phyloP scores from a whole-genome alignment of 2,329 filamentous ascomycete genomes.

The Talaromyces sp. region DNA sequence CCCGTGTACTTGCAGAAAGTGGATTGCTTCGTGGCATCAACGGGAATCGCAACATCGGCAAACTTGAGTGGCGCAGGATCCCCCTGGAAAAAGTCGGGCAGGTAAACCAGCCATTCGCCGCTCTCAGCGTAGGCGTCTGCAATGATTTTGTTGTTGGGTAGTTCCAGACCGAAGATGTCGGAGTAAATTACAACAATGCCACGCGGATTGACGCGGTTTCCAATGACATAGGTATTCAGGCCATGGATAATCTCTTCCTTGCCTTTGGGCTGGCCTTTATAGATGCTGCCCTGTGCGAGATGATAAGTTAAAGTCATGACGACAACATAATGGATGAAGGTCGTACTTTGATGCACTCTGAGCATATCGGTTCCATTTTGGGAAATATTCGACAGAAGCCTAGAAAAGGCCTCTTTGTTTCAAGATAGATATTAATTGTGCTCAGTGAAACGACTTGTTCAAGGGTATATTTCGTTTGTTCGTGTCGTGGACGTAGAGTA shows the following conservation, averaged over 20 bases:
- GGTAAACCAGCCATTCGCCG: slow-evolving; percentile 25
- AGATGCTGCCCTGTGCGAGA: slow-evolving; percentile 16
- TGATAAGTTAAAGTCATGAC: background rate
- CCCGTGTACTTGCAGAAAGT: slow-evolving; percentile 33
- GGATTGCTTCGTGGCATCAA: slow-evolving; percentile 29
- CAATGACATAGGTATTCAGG: slow-evolving; percentile 34
- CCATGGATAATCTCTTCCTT: slow-evolving; percentile 32
- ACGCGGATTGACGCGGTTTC: slow-evolving; percentile 22
- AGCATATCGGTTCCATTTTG: background rate
- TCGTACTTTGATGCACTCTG: background rate
- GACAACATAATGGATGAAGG: background rate
- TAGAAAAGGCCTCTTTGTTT: background rate
- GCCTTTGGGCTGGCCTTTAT: slow-evolving; percentile 32
- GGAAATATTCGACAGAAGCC: background rate
- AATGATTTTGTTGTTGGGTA: slow-evolving; percentile 28
- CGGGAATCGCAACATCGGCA: slow-evolving; percentile 32
- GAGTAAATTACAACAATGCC: slow-evolving; percentile 26
- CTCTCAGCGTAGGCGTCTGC: slow-evolving; percentile 25
- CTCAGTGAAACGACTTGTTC: background rate
- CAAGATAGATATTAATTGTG: background rate
- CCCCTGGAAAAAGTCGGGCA: slow-evolving; percentile 27
- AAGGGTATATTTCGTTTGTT: background rate
- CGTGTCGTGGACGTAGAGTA: background rate
- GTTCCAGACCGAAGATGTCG: slow-evolving; percentile 23
- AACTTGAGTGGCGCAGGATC: slow-evolving; percentile 25